phyloP scores from a whole-genome alignment of 148 eudicot genomes.

The Amaranthus palmeri region DNA sequence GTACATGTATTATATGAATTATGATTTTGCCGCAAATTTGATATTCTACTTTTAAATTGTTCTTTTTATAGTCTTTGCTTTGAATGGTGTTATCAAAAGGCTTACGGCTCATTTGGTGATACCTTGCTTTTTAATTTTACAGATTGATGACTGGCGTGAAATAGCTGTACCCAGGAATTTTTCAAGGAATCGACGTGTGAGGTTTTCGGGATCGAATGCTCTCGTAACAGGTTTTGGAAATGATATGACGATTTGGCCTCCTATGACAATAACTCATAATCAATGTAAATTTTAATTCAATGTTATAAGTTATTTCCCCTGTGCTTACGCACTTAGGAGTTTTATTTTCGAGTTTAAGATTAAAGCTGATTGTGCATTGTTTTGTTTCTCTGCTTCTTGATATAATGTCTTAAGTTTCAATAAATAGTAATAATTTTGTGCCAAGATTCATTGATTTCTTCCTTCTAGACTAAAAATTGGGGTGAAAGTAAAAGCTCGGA shows the following conservation, averaged over 20 bases:
- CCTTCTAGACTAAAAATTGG: constrained; percentile 23
- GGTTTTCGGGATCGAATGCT: constrained; percentile 72
- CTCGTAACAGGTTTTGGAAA: constrained; percentile 83
- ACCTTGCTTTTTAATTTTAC: constrained; percentile 20
- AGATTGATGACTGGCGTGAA: constrained; percentile 99
- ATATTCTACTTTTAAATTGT: too few species aligned
- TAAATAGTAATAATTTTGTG: neutral
- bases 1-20: too few species aligned
- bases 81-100: neutral
- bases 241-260: constrained; percentile 55
- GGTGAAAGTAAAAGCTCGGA: constrained; percentile 30
- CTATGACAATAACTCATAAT: constrained; percentile 37
- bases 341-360: neutral
- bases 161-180: constrained; percentile 77
- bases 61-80: neutral
- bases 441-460: constrained; percentile 27
- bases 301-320: neutral
- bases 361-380: constrained; percentile 21
- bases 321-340: neutral
- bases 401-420: too few species aligned
- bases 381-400: constrained; percentile 46
- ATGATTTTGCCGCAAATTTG: too few species aligned
- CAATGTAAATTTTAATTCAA: constrained; percentile 37
- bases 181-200: constrained; percentile 56
- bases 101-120: neutral